Percentiles rank a stretch among this genome's conserved stretches.
These are phyloP conservation scores for Pythium scleroteichum DNA, from an alignment of 352 stramenopile genomes.

Conservation along the genomic window DNA sequence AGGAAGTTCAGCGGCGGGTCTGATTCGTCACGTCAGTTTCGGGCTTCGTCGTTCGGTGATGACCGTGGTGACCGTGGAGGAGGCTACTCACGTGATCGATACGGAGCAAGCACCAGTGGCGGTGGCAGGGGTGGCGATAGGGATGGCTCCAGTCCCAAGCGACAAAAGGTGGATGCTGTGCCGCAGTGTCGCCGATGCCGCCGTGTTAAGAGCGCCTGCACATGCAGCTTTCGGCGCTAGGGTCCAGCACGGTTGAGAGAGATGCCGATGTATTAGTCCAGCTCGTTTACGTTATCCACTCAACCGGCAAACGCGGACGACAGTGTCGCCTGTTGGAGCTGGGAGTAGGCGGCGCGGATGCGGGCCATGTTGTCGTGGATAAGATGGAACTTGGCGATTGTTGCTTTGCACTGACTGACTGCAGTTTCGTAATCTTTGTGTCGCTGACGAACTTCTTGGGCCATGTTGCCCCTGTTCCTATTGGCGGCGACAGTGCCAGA, in stretches of 20 bases:
- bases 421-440: conserved; percentile 35
- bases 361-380: conserved; percentile 25
- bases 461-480: background rate
- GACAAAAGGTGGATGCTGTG: conserved; percentile 28
- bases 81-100: conserved; percentile 15
- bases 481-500: background rate
- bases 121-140: background rate
- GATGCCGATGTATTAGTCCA: background rate
- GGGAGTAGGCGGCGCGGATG: conserved; percentile 23
- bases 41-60: conserved; percentile 13
- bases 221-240: conserved; percentile 34
- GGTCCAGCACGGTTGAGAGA: background rate
- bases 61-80: conserved; percentile 8
- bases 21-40: conserved; percentile 21
- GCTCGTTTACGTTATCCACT: background rate
- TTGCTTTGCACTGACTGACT: conserved; percentile 26
- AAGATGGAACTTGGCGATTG: conserved; percentile 29
- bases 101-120: background rate
- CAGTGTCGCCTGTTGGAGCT: conserved; percentile 12
- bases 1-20: conserved; percentile 28
- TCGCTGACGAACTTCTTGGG: conserved; percentile 15
- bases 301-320: background rate
- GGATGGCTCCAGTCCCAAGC: conserved; percentile 31
- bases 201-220: conserved; percentile 36
- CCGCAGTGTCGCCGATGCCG: conserved; percentile 37